phyloP scores from a whole-genome alignment of 2,329 filamentous ascomycete species.

The Fusarium miscanthi region DNA sequence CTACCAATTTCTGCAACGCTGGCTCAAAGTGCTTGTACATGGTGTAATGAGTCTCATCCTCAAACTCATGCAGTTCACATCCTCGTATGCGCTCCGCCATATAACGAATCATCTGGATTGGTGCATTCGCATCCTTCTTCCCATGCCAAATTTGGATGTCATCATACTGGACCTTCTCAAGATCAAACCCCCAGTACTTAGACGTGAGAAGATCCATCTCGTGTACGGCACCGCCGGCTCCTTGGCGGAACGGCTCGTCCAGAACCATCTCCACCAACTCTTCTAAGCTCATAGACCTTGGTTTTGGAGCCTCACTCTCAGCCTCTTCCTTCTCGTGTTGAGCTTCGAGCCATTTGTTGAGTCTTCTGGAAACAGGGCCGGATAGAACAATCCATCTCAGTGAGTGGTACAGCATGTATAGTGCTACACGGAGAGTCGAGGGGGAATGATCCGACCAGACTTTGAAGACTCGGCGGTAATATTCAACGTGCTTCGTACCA shows the following conservation, averaged over 20 bases:
- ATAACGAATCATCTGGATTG: conserved; percentile 50
- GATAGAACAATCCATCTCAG: conserved; percentile 25
- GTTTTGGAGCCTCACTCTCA: background rate
- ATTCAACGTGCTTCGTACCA: conserved; percentile 46
- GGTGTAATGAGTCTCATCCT: conserved; percentile 49
- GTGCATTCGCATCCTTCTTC: conserved; percentile 47
- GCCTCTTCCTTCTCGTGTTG: conserved; percentile 7
- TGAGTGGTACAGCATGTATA: conserved; percentile 4
- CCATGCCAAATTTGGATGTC: conserved; percentile 51
- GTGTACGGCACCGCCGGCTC: conserved; percentile 39
- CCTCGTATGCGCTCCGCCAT: conserved; percentile 52
- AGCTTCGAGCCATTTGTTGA: conserved; percentile 25
- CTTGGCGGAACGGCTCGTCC: conserved; percentile 47
- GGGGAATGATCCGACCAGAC: conserved; percentile 42
- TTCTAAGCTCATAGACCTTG: conserved; percentile 24
- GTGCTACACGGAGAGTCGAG: conserved; percentile 23
- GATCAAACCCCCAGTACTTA: conserved; percentile 46
- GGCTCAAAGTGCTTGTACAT: conserved; percentile 42
- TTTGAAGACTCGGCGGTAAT: conserved; percentile 31
- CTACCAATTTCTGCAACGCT: background rate
- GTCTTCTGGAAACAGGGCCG: background rate
- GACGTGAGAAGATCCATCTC: conserved; percentile 47
- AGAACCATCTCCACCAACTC: conserved; percentile 46
- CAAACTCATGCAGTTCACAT: conserved; percentile 48
- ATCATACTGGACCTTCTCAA: conserved; percentile 45